Conservation (phyloP, 2,329 filamentous ascomycete species). For the Arthrobotrys musiformis region DNA sequence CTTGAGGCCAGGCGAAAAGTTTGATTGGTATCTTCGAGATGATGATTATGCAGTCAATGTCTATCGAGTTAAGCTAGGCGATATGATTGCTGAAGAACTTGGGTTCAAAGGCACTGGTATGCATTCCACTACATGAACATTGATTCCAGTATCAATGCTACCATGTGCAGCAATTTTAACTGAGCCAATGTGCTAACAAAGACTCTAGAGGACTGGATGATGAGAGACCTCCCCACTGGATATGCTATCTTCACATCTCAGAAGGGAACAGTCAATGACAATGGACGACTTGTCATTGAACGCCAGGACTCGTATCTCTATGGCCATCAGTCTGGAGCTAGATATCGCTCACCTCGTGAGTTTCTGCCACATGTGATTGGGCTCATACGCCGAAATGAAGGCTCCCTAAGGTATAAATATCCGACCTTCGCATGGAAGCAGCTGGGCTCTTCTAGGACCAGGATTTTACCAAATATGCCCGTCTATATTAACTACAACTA, state of each 20-base stretch:
- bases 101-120: neutral
- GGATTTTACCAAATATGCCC: neutral
- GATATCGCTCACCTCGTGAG: constrained; percentile 34
- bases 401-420: constrained; percentile 25
- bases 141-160: too few species aligned
- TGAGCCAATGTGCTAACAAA: neutral
- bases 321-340: constrained; percentile 20
- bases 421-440: neutral
- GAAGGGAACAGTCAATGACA: constrained; percentile 8
- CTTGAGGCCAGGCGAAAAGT: constrained; percentile 18
- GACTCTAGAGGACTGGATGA: constrained; percentile 15
- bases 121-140: neutral
- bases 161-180: too few species aligned
- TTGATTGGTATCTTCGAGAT: constrained; percentile 32
- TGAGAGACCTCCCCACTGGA: constrained; percentile 19
- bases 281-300: constrained; percentile 16
- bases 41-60: neutral
- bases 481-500: neutral
- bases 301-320: constrained; percentile 41
- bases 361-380: constrained; percentile 22
- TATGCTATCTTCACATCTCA: constrained; percentile 25
- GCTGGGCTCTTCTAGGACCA: neutral
- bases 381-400: neutral
- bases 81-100: constrained; percentile 14
- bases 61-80: constrained; percentile 27